Evolutionary conservation across 495 filamentous ascomycete genomes (phyloP), one percentile per base, ranked within the genome.

Genomic region (Neohortaea acidophila): DNA sequence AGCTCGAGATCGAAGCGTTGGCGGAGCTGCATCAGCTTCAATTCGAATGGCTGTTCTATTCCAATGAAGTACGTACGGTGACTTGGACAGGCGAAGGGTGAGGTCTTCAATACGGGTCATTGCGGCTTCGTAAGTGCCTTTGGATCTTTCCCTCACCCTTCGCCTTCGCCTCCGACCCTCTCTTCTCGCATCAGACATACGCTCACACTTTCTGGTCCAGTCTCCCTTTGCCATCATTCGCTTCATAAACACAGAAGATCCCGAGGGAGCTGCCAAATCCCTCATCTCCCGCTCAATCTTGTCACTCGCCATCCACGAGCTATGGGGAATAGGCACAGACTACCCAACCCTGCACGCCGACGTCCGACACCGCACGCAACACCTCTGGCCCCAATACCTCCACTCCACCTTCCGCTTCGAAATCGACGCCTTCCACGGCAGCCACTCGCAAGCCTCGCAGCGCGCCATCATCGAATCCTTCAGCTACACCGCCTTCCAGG

Each of bases 171-270:
- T 41, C 24, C 21, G 17, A 4, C 10, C 26, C 2, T 23, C 14
- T 22, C 21, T 28, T 26, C 36, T 33, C 2, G 10, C 25, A 6
- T 22, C 11, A 33, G 15, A 2, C 9, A 14, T 38, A 20, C 12
- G 21, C 18, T 42, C 26, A 45, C 0, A 20, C 23, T 22, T n/a
- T n/a, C n/a, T 43, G 31, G 26, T 21, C 1, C 39, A 94, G 89
- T 84, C 82, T 27, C 91, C 89, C 17, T 92, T 84, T 59, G 87
- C 82, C 55, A 63, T 92, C 51, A 64, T 94, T 43, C 65, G 63
- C 28, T 64, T 94, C 14, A 61, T 66, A 27, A 13, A 29, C 4
- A 5, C 10, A 9, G 2, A 32, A 2, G 34, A 38, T 29, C 71
- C 82, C 39, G 68, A 72, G 48, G 62, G 63, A 32, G 70, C 72